These are phyloP conservation scores for Mucor indicus DNA, from an alignment of 371 early-diverging fungal species.

Conservation along the genomic window DNA sequence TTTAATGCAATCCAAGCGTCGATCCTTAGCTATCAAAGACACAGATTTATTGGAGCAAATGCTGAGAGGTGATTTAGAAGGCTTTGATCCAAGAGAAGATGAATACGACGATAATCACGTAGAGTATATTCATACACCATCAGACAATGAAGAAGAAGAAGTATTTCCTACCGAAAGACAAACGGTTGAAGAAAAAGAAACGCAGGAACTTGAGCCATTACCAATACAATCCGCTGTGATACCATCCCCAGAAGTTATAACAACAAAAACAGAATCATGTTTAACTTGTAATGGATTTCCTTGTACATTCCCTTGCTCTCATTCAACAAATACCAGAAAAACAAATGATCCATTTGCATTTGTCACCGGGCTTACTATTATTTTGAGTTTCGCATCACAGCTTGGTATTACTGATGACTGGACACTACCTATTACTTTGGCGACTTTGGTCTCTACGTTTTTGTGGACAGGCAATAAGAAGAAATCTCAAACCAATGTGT, in stretches of 20 bases:
- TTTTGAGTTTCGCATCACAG: conserved; percentile 34
- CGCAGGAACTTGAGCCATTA: not conserved
- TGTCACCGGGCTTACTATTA: conserved; percentile 33
- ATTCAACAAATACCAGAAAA: conserved; percentile 17
- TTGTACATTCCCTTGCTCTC: conserved; percentile 17
- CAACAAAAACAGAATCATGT: too few relatives aligned
- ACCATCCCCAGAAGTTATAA: too few relatives aligned
- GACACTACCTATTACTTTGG: conserved; percentile 47
- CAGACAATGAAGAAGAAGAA: not conserved
- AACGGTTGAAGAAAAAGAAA: not conserved
- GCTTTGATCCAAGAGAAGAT: not conserved
- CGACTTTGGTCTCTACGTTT: conserved; percentile 39
- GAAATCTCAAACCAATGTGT: not conserved
- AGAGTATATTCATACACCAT: not conserved
- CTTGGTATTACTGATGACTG: conserved; percentile 49
- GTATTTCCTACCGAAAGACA: not conserved
- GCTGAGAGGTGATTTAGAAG: conserved; percentile 39
- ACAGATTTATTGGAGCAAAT: conserved; percentile 42
- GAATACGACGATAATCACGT: not conserved
- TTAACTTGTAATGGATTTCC: conserved; percentile 19
- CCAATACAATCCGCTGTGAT: not conserved
- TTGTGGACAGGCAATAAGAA: conserved; percentile 34
- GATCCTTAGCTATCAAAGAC: conserved; percentile 46
- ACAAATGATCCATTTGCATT: conserved; percentile 34
- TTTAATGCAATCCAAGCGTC: conserved; percentile 47